These are phyloP conservation scores for Physcia stellaris DNA, from an alignment of 495 filamentous ascomycete species.

Conservation along the genomic window DNA sequence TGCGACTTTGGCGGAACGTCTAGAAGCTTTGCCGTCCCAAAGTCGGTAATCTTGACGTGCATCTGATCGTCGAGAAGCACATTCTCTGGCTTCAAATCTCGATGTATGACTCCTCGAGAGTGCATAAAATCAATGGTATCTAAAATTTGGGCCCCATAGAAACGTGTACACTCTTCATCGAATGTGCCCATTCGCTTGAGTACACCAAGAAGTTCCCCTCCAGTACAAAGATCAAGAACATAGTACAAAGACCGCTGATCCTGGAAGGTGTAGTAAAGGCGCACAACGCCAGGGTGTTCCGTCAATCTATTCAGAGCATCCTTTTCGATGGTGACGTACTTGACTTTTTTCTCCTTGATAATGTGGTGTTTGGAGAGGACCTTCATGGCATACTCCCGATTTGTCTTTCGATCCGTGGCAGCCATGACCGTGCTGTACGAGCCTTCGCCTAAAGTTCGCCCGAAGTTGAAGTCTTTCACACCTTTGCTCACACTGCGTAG, in stretches of 20 bases:
- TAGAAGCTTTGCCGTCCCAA: slow-evolving; percentile 91
- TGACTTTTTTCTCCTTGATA: slow-evolving; percentile 99
- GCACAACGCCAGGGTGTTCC: slow-evolving; percentile 92
- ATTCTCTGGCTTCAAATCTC: slow-evolving; percentile 96
- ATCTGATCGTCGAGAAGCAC: slow-evolving; percentile 89
- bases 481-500: slow-evolving; percentile 86
- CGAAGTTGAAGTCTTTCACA: slow-evolving; percentile 93
- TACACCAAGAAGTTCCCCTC: slow-evolving; percentile 83
- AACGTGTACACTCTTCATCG: slow-evolving; percentile 87
- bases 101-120: slow-evolving; percentile 85
- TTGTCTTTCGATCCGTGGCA: slow-evolving; percentile 86
- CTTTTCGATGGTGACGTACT: slow-evolving; percentile 99
- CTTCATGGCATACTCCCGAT: slow-evolving; percentile 97
- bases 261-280: slow-evolving; percentile 97
- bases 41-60: slow-evolving; percentile 98
- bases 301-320: slow-evolving; percentile 93
- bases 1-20: slow-evolving; percentile 46
- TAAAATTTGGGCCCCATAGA: slow-evolving; percentile 92
- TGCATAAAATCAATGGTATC: slow-evolving; percentile 99
- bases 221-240: slow-evolving; percentile 85
- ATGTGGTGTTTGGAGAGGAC: slow-evolving; percentile 98
- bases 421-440: slow-evolving; percentile 96
- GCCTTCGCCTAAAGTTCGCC: slow-evolving; percentile 82
- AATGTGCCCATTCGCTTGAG: slow-evolving; percentile 90
- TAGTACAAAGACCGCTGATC: slow-evolving; percentile 94